These are phyloP conservation scores for Citeromyces matritensis DNA, from an alignment of 805 yeast genomes.

Conservation along the genomic window DNA sequence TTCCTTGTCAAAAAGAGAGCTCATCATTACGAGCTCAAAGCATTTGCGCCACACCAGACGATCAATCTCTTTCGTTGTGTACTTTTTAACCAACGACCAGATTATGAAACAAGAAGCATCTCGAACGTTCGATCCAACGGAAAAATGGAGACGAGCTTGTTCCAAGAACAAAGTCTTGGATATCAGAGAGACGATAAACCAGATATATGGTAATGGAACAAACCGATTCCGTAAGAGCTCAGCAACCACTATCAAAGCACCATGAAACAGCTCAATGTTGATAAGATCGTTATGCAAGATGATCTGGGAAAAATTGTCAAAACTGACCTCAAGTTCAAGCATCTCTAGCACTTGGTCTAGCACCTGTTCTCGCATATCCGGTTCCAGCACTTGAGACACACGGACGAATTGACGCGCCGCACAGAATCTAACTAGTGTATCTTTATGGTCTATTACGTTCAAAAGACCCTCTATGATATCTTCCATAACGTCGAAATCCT, in stretches of 20 bases:
- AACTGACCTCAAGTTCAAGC: conserved; percentile 9
- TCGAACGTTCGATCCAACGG: conserved; percentile 54
- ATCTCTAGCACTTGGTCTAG: conserved; percentile 16
- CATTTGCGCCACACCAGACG: conserved; percentile 6
- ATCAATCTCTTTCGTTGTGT: conserved; percentile 5
- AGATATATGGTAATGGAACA: conserved; percentile 8
- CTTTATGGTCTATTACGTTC: conserved; percentile 25
- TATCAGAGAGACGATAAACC: conserved; percentile 19
- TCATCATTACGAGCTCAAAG: conserved; percentile 26
- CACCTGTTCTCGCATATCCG: conserved; percentile 25
- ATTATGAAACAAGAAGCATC: conserved; percentile 75
- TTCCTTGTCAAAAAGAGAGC: conserved; percentile 59
- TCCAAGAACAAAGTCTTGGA: conserved; percentile 38
- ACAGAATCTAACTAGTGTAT: conserved; percentile 43
- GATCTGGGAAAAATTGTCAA: conserved; percentile 3
- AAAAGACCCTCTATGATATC: conserved; percentile 32
- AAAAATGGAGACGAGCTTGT: conserved; percentile 32
- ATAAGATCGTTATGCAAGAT: conserved; percentile 14
- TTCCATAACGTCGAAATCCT: conserved; percentile 24
- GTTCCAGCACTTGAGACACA: conserved; percentile 17
- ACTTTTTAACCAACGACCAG: conserved; percentile 58
- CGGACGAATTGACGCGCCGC: conserved; percentile 54
- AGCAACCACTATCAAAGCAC: conserved; percentile 41
- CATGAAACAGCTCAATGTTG: conserved; percentile 35
- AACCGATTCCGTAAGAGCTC: conserved; percentile 16